Evolutionary conservation across 129 eudicot species (phyloP).

Genomic region (Lonicera japonica): DNA sequence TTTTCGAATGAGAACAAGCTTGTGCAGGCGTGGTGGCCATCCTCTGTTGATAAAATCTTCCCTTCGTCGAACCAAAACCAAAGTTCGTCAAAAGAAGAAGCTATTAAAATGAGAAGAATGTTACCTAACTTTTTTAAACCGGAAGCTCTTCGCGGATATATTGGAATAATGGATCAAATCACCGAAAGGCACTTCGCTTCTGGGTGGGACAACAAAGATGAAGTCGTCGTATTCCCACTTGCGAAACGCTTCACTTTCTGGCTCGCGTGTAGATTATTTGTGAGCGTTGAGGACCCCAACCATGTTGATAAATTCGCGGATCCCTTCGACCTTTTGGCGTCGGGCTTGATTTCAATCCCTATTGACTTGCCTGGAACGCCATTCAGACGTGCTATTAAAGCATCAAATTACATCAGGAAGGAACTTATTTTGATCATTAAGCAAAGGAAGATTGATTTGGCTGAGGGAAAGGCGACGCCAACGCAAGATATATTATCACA

Average conservation of each 20-base stretch:
- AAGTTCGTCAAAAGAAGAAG: constrained; percentile 29
- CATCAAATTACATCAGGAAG: constrained; percentile 30
- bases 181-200: constrained; percentile 35
- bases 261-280: constrained; percentile 39
- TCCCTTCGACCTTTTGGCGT: constrained; percentile 29
- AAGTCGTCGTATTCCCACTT: constrained; percentile 24
- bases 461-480: constrained; percentile 28
- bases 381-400: constrained; percentile 34
- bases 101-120: constrained; percentile 29
- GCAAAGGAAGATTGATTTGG: constrained; percentile 41
- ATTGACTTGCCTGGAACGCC: constrained; percentile 55
- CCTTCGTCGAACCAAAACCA: constrained; percentile 22
- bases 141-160: constrained; percentile 32
- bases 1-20: constrained; percentile 55
- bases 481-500: constrained; percentile 49
- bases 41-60: constrained; percentile 33
- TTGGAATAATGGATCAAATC: constrained; percentile 39
- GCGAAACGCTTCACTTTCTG: constrained; percentile 43
- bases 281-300: constrained; percentile 45
- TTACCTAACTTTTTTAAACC: constrained; percentile 42
- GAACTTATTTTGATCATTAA: constrained; percentile 27
- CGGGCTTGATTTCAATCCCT: constrained; percentile 39
- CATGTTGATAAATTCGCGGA: constrained; percentile 25
- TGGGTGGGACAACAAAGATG: constrained; percentile 33
- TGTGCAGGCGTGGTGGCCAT: constrained; percentile 42